phyloP scores from a whole-genome alignment of 176 grass and related monocot genomes.

The Raddia guianensis region DNA sequence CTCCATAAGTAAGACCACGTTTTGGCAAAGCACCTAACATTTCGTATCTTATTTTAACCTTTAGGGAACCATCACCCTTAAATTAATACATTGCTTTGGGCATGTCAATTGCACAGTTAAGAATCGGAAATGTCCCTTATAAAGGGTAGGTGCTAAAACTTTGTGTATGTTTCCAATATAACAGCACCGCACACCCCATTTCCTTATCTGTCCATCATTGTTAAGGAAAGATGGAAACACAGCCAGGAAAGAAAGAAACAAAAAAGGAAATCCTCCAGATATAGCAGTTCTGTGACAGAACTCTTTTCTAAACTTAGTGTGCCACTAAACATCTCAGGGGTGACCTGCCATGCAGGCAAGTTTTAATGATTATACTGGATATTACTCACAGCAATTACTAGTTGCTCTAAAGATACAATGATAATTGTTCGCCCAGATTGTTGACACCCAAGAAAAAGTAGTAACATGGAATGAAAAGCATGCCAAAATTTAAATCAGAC shows the following conservation, averaged over 20 bases:
- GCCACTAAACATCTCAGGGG: conserved; percentile 10
- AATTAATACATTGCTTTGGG: not conserved
- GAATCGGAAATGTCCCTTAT: conserved; percentile 7
- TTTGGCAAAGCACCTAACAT: not conserved
- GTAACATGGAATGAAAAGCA: conserved; percentile 1
- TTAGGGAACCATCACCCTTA: not conserved
- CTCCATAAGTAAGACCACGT: not conserved
- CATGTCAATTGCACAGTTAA: conserved; percentile 8
- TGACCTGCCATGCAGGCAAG: conserved; percentile 9
- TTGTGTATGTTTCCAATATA: not conserved
- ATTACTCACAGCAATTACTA: not conserved
- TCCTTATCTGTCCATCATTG: conserved; percentile 2
- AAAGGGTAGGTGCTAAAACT: conserved; percentile 7
- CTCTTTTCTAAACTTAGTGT: conserved; percentile 3
- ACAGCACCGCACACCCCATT: not conserved
- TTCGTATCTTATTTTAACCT: conserved; percentile 13
- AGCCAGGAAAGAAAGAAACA: conserved; percentile 18
- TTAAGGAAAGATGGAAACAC: not conserved
- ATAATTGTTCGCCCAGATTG: not conserved
- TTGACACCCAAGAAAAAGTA: not conserved
- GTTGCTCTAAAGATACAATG: not conserved
- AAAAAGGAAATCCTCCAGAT: conserved; percentile 25
- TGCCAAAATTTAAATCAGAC: conserved; percentile 32
- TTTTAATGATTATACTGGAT: not conserved
- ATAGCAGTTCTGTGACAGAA: conserved; percentile 28